These are phyloP conservation scores for Trematosphaeria pertusa DNA, from an alignment of 2,329 filamentous ascomycete species.

Conservation along the genomic window DNA sequence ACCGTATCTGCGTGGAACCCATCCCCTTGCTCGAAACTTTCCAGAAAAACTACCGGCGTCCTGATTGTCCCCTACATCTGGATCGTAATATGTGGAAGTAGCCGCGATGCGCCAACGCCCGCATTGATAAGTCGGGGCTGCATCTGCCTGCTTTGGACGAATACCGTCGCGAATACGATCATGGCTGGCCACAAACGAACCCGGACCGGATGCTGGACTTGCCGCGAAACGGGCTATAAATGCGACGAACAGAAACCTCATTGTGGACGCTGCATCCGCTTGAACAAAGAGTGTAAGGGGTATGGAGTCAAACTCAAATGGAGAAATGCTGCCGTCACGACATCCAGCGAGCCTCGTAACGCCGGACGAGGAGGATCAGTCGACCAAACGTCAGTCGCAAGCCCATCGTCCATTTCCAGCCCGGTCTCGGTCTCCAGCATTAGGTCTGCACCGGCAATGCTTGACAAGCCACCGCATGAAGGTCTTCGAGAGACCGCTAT, in stretches of 20 bases:
- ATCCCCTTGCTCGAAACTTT: no score
- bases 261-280: constrained; percentile 33
- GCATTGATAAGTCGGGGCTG: no score
- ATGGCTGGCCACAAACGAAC: constrained; percentile 35
- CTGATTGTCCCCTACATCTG: no score
- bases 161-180: no score
- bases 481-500: constrained; percentile 13
- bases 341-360: constrained; percentile 20
- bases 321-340: constrained; percentile 25
- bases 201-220: constrained; percentile 42
- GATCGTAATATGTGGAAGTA: no score
- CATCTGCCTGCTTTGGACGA: no score
- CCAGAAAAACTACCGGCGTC: no score
- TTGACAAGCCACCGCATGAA: constrained; percentile 3
- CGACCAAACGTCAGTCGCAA: constrained; percentile 4
- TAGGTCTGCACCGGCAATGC: constrained; percentile 16
- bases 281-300: constrained; percentile 40
- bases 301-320: constrained; percentile 40
- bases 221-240: constrained; percentile 41
- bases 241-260: constrained; percentile 41
- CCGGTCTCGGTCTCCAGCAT: constrained; percentile 23
- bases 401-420: constrained; percentile 10
- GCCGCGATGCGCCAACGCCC: no score
- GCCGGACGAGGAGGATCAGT: constrained; percentile 21
- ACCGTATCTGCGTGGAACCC: no score